Evolutionary conservation across 2,329 filamentous ascomycete species (phyloP).

Genomic region (Acephala macrosclerotiorum): DNA sequence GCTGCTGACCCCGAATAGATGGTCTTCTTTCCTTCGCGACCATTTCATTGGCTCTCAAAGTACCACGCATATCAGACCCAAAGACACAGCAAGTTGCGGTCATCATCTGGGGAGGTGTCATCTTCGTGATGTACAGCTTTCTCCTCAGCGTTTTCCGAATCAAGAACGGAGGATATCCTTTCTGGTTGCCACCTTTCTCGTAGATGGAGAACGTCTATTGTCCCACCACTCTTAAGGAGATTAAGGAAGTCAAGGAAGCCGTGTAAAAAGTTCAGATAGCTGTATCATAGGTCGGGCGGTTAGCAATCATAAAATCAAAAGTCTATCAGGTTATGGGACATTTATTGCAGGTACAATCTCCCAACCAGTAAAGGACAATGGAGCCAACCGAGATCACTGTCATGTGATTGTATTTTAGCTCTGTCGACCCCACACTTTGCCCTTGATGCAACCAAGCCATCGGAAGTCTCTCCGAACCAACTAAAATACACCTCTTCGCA

Average conservation of each 20-base stretch:
- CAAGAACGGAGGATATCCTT: constrained; percentile 96
- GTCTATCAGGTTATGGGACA: neutral
- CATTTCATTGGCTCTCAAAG: constrained; percentile 90
- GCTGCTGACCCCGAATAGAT: constrained; percentile 54
- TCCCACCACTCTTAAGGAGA: neutral
- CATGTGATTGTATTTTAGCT: constrained; percentile 1
- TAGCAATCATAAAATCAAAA: constrained; percentile 6
- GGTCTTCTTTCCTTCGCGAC: constrained; percentile 86
- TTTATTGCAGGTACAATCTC: neutral
- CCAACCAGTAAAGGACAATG: neutral
- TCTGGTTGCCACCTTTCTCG: constrained; percentile 87
- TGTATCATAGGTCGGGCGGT: constrained; percentile 19
- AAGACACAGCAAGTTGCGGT: constrained; percentile 83
- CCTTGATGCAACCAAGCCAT: constrained; percentile 6
- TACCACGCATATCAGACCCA: constrained; percentile 83
- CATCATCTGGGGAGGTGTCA: constrained; percentile 76
- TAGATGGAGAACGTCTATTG: constrained; percentile 29
- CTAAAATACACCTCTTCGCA: neutral
- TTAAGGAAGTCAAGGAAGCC: neutral
- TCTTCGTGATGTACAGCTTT: constrained; percentile 91
- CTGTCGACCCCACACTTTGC: neutral
- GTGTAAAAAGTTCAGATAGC: constrained; percentile 11
- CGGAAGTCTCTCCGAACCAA: constrained; percentile 1
- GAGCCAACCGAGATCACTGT: neutral
- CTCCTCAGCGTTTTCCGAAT: constrained; percentile 90